These are phyloP conservation scores for Amphibolis antarctica DNA, from an alignment of 106 monocot genomes.

Conservation along the genomic window DNA sequence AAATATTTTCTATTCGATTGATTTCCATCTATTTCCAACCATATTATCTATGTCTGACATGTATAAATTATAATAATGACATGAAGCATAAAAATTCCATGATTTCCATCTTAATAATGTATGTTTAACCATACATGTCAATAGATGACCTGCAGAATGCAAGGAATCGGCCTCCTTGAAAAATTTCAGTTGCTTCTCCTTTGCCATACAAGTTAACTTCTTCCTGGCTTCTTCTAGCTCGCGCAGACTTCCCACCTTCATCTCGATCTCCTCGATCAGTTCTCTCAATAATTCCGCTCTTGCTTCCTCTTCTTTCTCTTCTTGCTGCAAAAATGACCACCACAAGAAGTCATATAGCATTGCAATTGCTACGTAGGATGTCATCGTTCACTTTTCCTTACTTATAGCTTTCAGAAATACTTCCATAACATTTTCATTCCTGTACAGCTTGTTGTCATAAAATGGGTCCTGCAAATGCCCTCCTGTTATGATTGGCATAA, in stretches of 20 bases:
- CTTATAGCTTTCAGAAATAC: slow-evolving; percentile 79
- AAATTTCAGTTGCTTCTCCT: neutral
- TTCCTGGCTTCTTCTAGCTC: slow-evolving; percentile 81
- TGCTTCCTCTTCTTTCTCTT: slow-evolving; percentile 60
- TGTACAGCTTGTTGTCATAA: slow-evolving; percentile 73
- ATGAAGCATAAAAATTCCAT: slow-evolving; percentile 1
- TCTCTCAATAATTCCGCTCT: slow-evolving; percentile 74
- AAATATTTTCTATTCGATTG: too few relatives aligned
- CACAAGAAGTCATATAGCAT: too few relatives aligned
- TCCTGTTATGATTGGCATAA: neutral
- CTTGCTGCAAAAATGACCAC: slow-evolving; percentile 69
- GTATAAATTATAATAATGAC: neutral
- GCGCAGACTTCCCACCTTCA: slow-evolving; percentile 70
- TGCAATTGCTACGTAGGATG: too few relatives aligned
- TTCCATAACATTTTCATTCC: slow-evolving; percentile 87
- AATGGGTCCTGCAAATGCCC: slow-evolving; percentile 55
- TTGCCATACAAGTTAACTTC: slow-evolving; percentile 70
- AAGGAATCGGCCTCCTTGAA: neutral
- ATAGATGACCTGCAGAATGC: neutral
- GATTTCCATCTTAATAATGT: neutral
- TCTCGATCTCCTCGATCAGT: slow-evolving; percentile 85
- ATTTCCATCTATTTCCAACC: too few relatives aligned
- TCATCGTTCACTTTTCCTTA: too few relatives aligned
- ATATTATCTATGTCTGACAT: neutral
- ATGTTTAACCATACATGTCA: neutral